Conservation (phyloP, 1,284 basidiomycete species). For the Lentinula novae-zelandiae region DNA sequence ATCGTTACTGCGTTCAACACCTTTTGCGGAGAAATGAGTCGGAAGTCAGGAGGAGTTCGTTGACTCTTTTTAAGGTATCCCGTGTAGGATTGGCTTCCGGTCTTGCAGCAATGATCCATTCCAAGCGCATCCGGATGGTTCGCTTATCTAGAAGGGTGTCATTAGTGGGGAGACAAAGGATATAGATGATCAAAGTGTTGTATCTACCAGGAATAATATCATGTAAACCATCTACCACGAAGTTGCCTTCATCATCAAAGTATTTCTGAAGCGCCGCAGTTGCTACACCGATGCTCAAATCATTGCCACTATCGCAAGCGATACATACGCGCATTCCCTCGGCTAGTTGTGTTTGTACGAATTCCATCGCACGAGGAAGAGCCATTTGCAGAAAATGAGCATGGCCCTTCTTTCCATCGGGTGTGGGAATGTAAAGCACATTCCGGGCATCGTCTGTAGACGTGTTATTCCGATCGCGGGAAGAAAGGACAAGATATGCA, state of each 20-base stretch:
- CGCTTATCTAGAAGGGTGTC: constrained; percentile 40
- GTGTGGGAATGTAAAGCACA: constrained; percentile 21
- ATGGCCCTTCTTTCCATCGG: constrained; percentile 53
- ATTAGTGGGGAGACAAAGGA: neutral
- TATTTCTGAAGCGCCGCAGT: constrained; percentile 53
- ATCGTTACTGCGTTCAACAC: neutral
- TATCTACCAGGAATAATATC: constrained; percentile 17
- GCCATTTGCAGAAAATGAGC: constrained; percentile 43
- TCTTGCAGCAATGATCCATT: constrained; percentile 78
- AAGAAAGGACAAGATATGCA: constrained; percentile 10
- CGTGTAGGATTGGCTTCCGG: constrained; percentile 74
- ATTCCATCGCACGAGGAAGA: constrained; percentile 47
- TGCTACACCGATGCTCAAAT: constrained; percentile 61
- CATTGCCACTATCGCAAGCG: constrained; percentile 54
- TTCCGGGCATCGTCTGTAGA: neutral
- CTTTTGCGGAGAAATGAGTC: constrained; percentile 1
- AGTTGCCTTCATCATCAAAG: constrained; percentile 52
- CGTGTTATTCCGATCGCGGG: neutral
- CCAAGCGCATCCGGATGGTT: constrained; percentile 61
- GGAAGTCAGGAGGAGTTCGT: constrained; percentile 64
- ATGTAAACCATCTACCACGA: constrained; percentile 14
- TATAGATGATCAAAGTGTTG: neutral
- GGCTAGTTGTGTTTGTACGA: constrained; percentile 39
- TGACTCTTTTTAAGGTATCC: constrained; percentile 72
- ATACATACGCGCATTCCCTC: constrained; percentile 41